Evolutionary conservation across 2,329 filamentous ascomycete species (phyloP), one percentile per base, ranked within the genome.

Genomic region (Cladosporium velox): DNA sequence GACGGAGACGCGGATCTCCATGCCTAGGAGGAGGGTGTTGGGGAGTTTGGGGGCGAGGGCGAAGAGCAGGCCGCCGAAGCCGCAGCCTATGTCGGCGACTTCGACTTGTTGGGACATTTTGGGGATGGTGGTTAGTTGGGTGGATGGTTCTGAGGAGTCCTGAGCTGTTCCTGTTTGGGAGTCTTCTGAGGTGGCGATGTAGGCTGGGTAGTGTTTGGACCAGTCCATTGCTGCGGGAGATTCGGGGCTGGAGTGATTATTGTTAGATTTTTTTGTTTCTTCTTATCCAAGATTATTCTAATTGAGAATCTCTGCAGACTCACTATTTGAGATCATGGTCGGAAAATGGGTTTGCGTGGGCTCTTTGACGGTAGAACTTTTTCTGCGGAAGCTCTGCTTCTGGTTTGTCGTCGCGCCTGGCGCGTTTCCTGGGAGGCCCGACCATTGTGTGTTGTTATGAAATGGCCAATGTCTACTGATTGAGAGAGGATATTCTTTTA

Each of bases 301-400:
- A 24, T 24, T 24, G 24, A 24, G 24, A 24, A 55, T 49, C 15
- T 32, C 30, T 4, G 30, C 26, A 47, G 21, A 82, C 87, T 74
- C 86, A 96, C 95, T 99, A 99, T 74, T 86, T 85, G 76, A 99
- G 83, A 66, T 87, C 83, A 82, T 99, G 95, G 75, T 99, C 95
- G 2, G 94, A 97, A 81, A 99, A 99, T 7, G 94, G 93, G 81
- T 99, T 99, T 69, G 95, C 95, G 81, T 99, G 95, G 44, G 95
- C 95, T 78, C 95, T 87, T 80, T 99, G 95, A 65, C 95, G 88
- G 79, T 97, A 99, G 81, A 95, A 97, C 82, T 91, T 94, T 84
- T 99, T 99, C 80, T 92, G 90, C 11, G 95, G 95, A 73, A 97
- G 81, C 73, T 88, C 85, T 68, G 79, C 76, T 66, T 80, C 75